Evolutionary conservation across 208 protist genomes (phyloP).

Genomic region (Crithidia brevicula): DNA sequence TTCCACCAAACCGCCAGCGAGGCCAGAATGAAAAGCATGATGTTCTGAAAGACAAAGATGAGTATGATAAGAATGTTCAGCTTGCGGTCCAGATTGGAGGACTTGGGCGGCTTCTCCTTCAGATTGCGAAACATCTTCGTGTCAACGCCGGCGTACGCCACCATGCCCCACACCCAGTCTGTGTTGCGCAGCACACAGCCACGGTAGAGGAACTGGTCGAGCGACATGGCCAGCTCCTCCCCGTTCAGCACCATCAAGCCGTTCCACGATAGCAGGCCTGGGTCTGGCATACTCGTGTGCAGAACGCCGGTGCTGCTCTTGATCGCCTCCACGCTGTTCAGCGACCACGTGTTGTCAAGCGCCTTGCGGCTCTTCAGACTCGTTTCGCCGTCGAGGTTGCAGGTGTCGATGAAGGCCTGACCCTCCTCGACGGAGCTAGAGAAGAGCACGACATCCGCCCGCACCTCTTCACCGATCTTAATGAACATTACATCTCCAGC

Average conservation of each 20-base stretch:
- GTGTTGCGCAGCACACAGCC: conserved; percentile 93
- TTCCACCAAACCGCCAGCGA: conserved; percentile 76
- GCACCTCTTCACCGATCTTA: conserved; percentile 80
- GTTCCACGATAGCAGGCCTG: conserved; percentile 77
- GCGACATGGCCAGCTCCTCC: conserved; percentile 54
- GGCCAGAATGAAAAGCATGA: conserved; percentile 71
- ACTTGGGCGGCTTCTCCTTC: conserved; percentile 84
- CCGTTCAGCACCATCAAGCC: conserved; percentile 68
- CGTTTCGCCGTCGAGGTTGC: conserved; percentile 92
- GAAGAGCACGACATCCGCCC: conserved; percentile 89
- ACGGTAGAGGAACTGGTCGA: conserved; percentile 92
- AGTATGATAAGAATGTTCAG: conserved; percentile 85
- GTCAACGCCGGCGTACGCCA: conserved; percentile 92
- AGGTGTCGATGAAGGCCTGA: conserved; percentile 92
- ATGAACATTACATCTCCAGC: conserved; percentile 85
- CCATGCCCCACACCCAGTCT: conserved; percentile 92
- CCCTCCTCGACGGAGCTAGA: conserved; percentile 73
- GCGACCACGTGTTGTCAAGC: conserved; percentile 61
- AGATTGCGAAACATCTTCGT: conserved; percentile 94
- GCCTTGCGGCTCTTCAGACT: conserved; percentile 86
- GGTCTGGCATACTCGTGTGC: conserved; percentile 69
- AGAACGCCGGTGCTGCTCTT: conserved; percentile 32
- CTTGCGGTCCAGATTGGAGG: conserved; percentile 87
- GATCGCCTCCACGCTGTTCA: conserved; percentile 49
- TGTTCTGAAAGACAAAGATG: conserved; percentile 78